Conservation (phyloP, 495 filamentous ascomycete genomes). For the Lepidopterella palustris region DNA sequence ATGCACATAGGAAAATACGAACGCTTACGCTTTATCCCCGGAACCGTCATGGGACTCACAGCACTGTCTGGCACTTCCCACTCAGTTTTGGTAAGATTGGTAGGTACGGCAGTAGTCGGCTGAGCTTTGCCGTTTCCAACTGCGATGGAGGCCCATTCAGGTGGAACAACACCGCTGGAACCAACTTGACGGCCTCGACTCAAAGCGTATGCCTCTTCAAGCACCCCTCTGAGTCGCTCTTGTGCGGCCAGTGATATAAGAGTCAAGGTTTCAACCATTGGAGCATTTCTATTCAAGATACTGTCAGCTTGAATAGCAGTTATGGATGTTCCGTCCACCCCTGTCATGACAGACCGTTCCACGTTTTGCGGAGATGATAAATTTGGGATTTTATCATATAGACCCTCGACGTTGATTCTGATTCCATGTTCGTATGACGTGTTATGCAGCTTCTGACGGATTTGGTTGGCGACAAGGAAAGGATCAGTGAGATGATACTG, state of each 20-base stretch:
- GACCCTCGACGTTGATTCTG: conserved; percentile 55
- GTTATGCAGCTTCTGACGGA: conserved; percentile 43
- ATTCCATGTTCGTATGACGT: conserved; percentile 51
- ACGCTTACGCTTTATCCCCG: conserved; percentile 11
- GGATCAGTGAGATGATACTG: conserved; percentile 55
- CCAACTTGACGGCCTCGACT: conserved; percentile 59
- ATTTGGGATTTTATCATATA: conserved; percentile 51
- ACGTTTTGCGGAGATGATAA: conserved; percentile 28
- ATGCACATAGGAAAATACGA: not conserved
- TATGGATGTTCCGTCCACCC: conserved; percentile 45
- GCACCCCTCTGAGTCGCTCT: conserved; percentile 58
- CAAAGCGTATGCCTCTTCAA: conserved; percentile 64
- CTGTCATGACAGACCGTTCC: conserved; percentile 35
- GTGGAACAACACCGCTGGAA: conserved; percentile 64
- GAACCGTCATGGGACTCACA: conserved; percentile 28
- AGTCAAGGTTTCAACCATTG: conserved; percentile 65
- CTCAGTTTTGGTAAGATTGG: conserved; percentile 32
- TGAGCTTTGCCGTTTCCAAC: conserved; percentile 20
- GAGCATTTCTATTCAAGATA: conserved; percentile 59
- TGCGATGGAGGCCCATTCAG: conserved; percentile 62
- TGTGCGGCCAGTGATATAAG: conserved; percentile 69
- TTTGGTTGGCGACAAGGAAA: conserved; percentile 44
- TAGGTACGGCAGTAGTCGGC: conserved; percentile 38
- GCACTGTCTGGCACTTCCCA: conserved; percentile 34
- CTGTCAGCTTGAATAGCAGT: conserved; percentile 53